Percentiles rank a stretch among this genome's conserved stretches.
Evolutionary conservation across 106 monocot species (phyloP).

Genomic region (Gastrodia elata): DNA sequence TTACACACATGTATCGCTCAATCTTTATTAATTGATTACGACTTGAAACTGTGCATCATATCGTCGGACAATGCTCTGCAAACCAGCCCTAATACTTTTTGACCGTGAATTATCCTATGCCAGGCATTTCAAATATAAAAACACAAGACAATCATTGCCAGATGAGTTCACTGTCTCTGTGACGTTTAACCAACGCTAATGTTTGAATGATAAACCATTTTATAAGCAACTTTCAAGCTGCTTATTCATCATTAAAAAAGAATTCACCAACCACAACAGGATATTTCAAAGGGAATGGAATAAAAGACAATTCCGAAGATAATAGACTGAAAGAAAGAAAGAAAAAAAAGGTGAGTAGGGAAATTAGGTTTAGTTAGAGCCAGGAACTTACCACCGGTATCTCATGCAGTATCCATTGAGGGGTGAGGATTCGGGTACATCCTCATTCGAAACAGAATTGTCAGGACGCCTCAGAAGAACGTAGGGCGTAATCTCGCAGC

Average conservation of each 20-base stretch:
- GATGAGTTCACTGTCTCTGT: not conserved
- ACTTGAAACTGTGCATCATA: not conserved
- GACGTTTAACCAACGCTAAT: not conserved
- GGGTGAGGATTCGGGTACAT: conserved; percentile 34
- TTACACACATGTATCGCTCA: not conserved
- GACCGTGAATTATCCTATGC: too few species aligned
- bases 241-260: not conserved
- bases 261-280: not conserved
- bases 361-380: not conserved
- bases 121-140: not conserved
- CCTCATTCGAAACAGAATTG: conserved; percentile 27
- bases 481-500: conserved; percentile 71
- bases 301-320: not conserved
- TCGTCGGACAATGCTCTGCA: not conserved
- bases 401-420: conserved; percentile 44
- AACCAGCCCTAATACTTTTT: not conserved
- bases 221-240: not conserved
- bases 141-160: not conserved
- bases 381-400: conserved; percentile 40
- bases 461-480: conserved; percentile 40
- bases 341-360: not conserved
- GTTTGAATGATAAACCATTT: not conserved
- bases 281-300: not conserved
- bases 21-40: not conserved
- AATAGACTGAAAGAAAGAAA: not conserved